A percentile compares a stretch with the other conserved stretches of the same genome.
phyloP scores from a whole-genome alignment of 352 stramenopile genomes.

The Aphanomyces invadans region DNA sequence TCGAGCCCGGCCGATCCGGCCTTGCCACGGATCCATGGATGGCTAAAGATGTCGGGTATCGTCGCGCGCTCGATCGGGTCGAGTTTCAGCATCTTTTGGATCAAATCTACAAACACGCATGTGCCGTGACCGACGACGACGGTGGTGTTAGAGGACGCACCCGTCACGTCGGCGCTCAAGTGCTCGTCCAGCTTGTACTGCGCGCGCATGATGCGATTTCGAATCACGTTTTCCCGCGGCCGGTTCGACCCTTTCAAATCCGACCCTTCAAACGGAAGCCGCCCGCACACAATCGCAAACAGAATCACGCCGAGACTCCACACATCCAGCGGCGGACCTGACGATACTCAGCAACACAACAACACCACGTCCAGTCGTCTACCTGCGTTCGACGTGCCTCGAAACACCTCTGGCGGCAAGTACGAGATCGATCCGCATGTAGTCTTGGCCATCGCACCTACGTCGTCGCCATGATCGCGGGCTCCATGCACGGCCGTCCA shows the following conservation, averaged over 20 bases:
- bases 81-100: constrained; percentile 69
- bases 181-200: constrained; percentile 77
- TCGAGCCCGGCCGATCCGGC: constrained; percentile 8
- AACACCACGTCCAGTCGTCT: constrained; percentile 66
- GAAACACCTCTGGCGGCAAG: constrained; percentile 79
- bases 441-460: constrained; percentile 77
- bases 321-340: constrained; percentile 77
- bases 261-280: constrained; percentile 73
- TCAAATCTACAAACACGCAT: constrained; percentile 39
- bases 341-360: constrained; percentile 22
- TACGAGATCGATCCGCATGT: constrained; percentile 84
- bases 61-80: constrained; percentile 72
- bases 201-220: constrained; percentile 75
- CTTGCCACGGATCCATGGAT: constrained; percentile 60
- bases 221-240: constrained; percentile 72
- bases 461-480: not conserved
- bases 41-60: constrained; percentile 80
- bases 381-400: constrained; percentile 68
- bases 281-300: constrained; percentile 76
- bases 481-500: not conserved
- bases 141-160: constrained; percentile 24
- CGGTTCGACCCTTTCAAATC: constrained; percentile 71
- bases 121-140: constrained; percentile 6
- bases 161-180: constrained; percentile 50
- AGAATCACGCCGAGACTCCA: constrained; percentile 87